Evolutionary conservation across 1,139 yeast genomes (phyloP).

Genomic region (Candida pseudoviswanathii): DNA sequence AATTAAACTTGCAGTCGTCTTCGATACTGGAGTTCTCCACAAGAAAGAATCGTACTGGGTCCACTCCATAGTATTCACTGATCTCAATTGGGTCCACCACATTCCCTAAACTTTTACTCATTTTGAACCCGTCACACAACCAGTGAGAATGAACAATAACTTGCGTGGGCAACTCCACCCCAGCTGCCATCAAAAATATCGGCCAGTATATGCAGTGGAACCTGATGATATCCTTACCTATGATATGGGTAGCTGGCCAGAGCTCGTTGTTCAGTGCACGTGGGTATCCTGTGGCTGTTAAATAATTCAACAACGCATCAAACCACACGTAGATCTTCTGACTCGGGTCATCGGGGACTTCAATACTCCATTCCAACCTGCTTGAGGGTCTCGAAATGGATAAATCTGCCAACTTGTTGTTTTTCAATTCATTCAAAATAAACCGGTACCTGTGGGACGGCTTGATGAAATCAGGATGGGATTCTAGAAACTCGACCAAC

Average conservation of each 20-base stretch:
- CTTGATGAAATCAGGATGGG: constrained; percentile 58
- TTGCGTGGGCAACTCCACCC: constrained; percentile 65
- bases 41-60: constrained; percentile 74
- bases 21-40: constrained; percentile 75
- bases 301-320: constrained; percentile 86
- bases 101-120: constrained; percentile 92
- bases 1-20: constrained; percentile 78
- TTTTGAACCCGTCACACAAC: constrained; percentile 85
- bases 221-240: constrained; percentile 88
- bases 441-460: constrained; percentile 63
- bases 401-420: constrained; percentile 57
- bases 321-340: constrained; percentile 96
- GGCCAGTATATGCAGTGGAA: constrained; percentile 98
- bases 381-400: constrained; percentile 83
- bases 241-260: constrained; percentile 76
- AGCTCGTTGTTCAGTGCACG: not conserved
- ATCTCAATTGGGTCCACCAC: constrained; percentile 89
- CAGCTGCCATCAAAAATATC: constrained; percentile 83
- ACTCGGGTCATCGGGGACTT: constrained; percentile 76
- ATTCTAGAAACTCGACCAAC: constrained; percentile 51
- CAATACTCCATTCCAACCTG: constrained; percentile 86
- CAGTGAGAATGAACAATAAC: constrained; percentile 93
- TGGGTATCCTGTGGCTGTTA: constrained; percentile 76
- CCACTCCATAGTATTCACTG: constrained; percentile 64
- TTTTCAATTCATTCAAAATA: constrained; percentile 59